Evolutionary conservation across 2,329 filamentous ascomycete genomes (phyloP).

Genomic region (Aureobasidium leucospermi): DNA sequence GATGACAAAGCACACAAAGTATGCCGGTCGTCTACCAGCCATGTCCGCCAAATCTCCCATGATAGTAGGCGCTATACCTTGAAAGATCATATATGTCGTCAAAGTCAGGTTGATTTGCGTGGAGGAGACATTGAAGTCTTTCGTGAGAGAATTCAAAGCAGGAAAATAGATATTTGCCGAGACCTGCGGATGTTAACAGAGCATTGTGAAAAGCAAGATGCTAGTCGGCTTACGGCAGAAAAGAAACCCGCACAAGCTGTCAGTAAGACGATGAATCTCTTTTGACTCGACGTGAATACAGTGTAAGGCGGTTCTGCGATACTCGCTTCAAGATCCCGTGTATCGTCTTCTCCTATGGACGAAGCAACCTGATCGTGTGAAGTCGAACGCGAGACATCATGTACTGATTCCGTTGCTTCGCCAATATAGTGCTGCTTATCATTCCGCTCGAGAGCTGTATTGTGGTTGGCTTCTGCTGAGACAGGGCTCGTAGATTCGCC

Average conservation of each 20-base stretch:
- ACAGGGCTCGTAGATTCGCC: not conserved
- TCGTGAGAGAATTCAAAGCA: conserved; percentile 15
- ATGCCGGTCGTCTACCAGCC: conserved; percentile 44
- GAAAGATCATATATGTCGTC: conserved; percentile 27
- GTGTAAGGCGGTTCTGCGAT: conserved; percentile 24
- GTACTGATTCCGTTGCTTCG: not conserved
- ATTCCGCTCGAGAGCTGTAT: not conserved
- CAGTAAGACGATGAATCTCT: conserved; percentile 42
- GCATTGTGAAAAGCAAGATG: not conserved
- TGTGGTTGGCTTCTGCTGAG: not conserved
- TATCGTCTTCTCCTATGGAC: not conserved
- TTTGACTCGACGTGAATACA: conserved; percentile 33
- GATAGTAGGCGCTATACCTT: conserved; percentile 47
- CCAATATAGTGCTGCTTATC: not conserved
- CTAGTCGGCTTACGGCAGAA: conserved; percentile 35
- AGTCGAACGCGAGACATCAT: not conserved
- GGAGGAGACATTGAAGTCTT: conserved; percentile 16
- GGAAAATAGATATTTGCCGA: conserved; percentile 44
- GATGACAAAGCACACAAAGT: conserved; percentile 39
- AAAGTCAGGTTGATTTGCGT: conserved; percentile 18
- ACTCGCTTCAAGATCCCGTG: conserved; percentile 19
- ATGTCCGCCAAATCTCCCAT: conserved; percentile 46
- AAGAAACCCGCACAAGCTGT: conserved; percentile 46
- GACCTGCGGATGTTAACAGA: not conserved
- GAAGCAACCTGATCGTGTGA: not conserved